A percentile compares a stretch with the other conserved stretches of the same genome.
Evolutionary conservation across 2,329 filamentous ascomycete genomes (phyloP).

Genomic region (Pseudocercospora cruenta): DNA sequence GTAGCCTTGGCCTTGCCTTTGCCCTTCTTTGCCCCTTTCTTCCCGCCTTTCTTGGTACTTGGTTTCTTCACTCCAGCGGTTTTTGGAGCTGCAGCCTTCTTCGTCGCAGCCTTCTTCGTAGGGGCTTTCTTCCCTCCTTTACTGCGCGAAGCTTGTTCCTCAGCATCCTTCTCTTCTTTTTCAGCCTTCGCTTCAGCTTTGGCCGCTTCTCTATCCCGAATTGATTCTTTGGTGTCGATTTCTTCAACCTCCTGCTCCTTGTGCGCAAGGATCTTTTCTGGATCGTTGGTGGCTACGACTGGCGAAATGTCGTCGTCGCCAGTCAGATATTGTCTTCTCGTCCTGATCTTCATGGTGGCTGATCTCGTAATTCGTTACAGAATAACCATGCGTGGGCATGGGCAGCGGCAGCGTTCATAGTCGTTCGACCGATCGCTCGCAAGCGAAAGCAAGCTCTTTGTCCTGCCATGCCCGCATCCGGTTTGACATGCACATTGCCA

Average conservation of each 20-base stretch:
- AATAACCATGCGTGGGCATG: not conserved
- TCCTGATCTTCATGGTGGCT: not conserved
- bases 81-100: not conserved
- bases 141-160: not conserved
- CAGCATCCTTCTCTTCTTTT: not conserved
- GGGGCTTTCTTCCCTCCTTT: not conserved
- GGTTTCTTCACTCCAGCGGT: not conserved
- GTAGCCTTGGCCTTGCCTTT: not conserved
- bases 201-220: slow-evolving; percentile 2
- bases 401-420: not conserved
- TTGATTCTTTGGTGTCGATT: not conserved
- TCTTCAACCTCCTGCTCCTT: not conserved
- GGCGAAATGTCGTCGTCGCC: slow-evolving; percentile 5
- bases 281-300: not conserved
- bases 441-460: not conserved
- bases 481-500: not conserved
- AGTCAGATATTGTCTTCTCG: not conserved
- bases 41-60: not conserved
- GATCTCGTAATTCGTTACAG: not conserved
- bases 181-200: not conserved
- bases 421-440: not conserved
- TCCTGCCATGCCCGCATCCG: slow-evolving; percentile 3
- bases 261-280: not conserved
- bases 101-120: not conserved
- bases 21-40: not conserved